Evolutionary conservation across 2,329 filamentous ascomycete species (phyloP).

Genomic region (Lasiodiplodia sp.): DNA sequence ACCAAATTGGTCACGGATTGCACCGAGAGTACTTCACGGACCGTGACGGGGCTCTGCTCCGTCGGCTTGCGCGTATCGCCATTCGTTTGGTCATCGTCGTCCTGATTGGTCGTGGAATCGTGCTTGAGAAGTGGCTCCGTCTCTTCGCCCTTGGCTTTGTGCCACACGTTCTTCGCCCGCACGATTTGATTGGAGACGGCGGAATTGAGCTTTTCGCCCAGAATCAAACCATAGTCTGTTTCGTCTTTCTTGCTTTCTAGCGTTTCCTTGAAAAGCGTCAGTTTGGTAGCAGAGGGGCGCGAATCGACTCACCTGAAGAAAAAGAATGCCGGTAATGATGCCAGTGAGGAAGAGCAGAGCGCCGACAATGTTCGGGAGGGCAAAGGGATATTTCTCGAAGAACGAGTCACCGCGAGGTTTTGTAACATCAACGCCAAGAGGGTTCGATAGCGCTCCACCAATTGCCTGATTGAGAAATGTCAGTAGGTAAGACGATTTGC

Average conservation of each 20-base stretch:
- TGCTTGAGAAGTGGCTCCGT: conserved; percentile 30
- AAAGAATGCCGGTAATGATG: conserved; percentile 75
- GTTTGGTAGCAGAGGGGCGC: not conserved
- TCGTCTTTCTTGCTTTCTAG: conserved; percentile 72
- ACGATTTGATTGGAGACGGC: conserved; percentile 21
- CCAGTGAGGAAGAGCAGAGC: conserved; percentile 80
- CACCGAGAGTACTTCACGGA: conserved; percentile 72
- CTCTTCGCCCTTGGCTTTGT: conserved; percentile 29
- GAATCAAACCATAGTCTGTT: conserved; percentile 75
- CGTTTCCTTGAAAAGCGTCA: conserved; percentile 68
- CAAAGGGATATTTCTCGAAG: conserved; percentile 80
- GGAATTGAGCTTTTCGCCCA: conserved; percentile 70
- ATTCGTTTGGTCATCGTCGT: conserved; percentile 37
- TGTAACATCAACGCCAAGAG: conserved; percentile 74
- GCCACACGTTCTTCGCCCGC: conserved; percentile 32
- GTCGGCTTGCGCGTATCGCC: not conserved
- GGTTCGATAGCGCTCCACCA: conserved; percentile 85
- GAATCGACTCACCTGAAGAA: conserved; percentile 66
- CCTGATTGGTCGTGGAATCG: conserved; percentile 34
- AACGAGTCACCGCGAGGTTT: conserved; percentile 71
- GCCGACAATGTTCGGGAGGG: conserved; percentile 81
- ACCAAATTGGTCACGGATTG: conserved; percentile 79
- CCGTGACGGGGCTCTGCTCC: conserved; percentile 44
- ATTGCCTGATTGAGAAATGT: conserved; percentile 56
- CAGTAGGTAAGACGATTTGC: not conserved